Conservation (phyloP, 768 basidiomycete genomes). For the Hirschioporus abietinus region DNA sequence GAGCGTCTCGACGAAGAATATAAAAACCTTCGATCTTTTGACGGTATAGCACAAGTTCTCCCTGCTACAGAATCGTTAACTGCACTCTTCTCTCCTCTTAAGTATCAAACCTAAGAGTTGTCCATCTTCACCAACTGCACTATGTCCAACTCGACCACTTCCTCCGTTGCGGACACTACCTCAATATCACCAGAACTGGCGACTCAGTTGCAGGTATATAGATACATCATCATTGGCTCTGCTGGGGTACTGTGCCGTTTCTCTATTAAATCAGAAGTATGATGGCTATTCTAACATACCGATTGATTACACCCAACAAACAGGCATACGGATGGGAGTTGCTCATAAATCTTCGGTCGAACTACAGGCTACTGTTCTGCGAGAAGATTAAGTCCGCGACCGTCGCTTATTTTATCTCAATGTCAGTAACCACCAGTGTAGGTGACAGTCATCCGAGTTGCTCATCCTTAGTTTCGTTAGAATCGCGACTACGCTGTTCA, state of each 20-base stretch:
- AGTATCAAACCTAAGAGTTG: background rate
- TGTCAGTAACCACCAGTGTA: slow-evolving; percentile 16
- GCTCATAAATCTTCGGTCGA: slow-evolving; percentile 22
- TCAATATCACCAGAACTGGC: slow-evolving; percentile 20
- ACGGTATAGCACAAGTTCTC: too few relatives aligned
- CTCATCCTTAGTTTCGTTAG: background rate
- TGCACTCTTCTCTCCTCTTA: background rate
- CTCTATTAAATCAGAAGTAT: background rate
- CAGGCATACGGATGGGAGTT: slow-evolving; percentile 28
- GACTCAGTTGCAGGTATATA: slow-evolving; percentile 22
- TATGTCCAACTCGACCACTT: background rate
- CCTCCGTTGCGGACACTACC: background rate
- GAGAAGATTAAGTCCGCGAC: slow-evolving; percentile 17
- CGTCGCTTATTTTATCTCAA: slow-evolving; percentile 27
- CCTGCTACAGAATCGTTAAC: too few relatives aligned
- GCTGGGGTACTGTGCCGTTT: slow-evolving; percentile 19
- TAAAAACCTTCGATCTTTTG: background rate
- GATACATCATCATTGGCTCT: slow-evolving; percentile 24
- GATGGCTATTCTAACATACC: background rate
- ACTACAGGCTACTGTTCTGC: slow-evolving; percentile 20
- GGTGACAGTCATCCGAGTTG: background rate
- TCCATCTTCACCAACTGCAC: background rate
- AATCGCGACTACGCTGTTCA: slow-evolving; percentile 20
- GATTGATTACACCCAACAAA: background rate
- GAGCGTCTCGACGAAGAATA: background rate